phyloP scores from a whole-genome alignment of 208 protist genomes.

The Pavlovales sp. region DNA sequence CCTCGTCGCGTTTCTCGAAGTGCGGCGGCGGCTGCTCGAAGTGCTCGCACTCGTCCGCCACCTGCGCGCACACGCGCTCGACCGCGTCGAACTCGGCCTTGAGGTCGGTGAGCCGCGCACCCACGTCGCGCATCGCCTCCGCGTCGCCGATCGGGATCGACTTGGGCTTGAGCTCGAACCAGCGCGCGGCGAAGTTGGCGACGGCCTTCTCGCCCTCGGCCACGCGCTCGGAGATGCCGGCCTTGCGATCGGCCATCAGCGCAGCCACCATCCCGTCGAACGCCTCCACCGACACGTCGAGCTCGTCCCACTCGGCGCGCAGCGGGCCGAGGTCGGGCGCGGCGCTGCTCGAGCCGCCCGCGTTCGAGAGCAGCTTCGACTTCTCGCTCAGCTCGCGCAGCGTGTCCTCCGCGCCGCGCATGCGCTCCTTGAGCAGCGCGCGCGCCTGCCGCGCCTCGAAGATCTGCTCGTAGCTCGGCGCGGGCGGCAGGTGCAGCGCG shows the following conservation, averaged over 20 bases:
- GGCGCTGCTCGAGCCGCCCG: slow-evolving; percentile 33
- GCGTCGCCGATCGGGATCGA: slow-evolving; percentile 69
- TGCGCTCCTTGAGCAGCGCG: not conserved
- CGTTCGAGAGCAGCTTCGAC: not conserved
- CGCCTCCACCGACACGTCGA: slow-evolving; percentile 76
- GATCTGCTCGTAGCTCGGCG: not conserved
- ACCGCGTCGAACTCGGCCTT: slow-evolving; percentile 73
- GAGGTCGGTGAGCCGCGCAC: slow-evolving; percentile 69
- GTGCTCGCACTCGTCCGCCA: slow-evolving; percentile 78
- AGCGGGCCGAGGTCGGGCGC: slow-evolving; percentile 73
- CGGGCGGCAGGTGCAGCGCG: slow-evolving; percentile 69
- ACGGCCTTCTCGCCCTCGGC: slow-evolving; percentile 74
- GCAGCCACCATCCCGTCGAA: slow-evolving; percentile 84
- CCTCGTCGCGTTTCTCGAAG: slow-evolving; percentile 70
- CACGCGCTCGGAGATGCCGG: slow-evolving; percentile 68
- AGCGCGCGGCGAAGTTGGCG: slow-evolving; percentile 80
- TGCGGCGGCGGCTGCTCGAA: slow-evolving; percentile 80
- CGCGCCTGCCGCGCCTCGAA: not conserved
- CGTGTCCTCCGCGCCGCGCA: not conserved
- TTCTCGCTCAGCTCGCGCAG: not conserved
- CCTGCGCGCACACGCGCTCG: slow-evolving; percentile 67
- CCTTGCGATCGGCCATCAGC: slow-evolving; percentile 71
- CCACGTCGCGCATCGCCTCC: slow-evolving; percentile 39
- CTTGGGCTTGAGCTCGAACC: slow-evolving; percentile 86
- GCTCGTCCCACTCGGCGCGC: slow-evolving; percentile 78